These are phyloP conservation scores for Moniliophthora roreri DNA, from an alignment of 1,284 basidiomycete genomes.

Conservation along the genomic window DNA sequence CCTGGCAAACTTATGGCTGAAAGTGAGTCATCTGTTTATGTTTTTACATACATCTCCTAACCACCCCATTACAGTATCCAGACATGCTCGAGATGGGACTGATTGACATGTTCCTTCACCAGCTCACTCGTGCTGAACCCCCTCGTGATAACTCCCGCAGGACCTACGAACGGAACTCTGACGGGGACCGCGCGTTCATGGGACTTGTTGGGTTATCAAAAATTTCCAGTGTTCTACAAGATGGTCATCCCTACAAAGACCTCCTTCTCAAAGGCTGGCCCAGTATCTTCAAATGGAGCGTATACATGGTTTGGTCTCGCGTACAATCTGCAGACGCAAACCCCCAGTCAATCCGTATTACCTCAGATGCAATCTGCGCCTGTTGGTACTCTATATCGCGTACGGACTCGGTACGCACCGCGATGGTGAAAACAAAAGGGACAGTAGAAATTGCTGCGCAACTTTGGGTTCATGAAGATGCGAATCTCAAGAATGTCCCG, in stretches of 20 bases:
- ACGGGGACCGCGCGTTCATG: slow-evolving; percentile 29
- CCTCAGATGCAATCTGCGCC: slow-evolving; percentile 29
- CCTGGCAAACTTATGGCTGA: slow-evolving; percentile 24
- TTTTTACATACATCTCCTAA: not conserved
- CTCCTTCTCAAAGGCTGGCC: slow-evolving; percentile 30
- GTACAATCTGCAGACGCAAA: slow-evolving; percentile 22
- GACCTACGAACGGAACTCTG: slow-evolving; percentile 10
- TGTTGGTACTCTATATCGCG: slow-evolving; percentile 29
- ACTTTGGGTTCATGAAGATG: slow-evolving; percentile 34
- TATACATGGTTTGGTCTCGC: slow-evolving; percentile 27
- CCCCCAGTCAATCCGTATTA: slow-evolving; percentile 18
- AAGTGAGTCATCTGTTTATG: slow-evolving; percentile 14
- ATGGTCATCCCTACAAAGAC: slow-evolving; percentile 15
- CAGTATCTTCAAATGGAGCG: slow-evolving; percentile 36
- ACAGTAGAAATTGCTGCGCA: slow-evolving; percentile 33
- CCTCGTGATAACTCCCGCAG: slow-evolving; percentile 14
- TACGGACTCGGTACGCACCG: slow-evolving; percentile 26
- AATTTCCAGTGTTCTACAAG: slow-evolving; percentile 7
- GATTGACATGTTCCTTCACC: slow-evolving; percentile 25
- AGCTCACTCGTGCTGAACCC: slow-evolving; percentile 24
- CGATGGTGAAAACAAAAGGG: slow-evolving; percentile 29
- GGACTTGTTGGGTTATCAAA: slow-evolving; percentile 17
- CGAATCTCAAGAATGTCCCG: slow-evolving; percentile 15
- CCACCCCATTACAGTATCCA: slow-evolving; percentile 14
- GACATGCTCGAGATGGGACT: slow-evolving; percentile 22